A percentile compares a stretch with the other conserved stretches of the same genome.
These are phyloP conservation scores for Reutealis trisperma DNA, from an alignment of 345 rosid genomes.

Conservation along the genomic window DNA sequence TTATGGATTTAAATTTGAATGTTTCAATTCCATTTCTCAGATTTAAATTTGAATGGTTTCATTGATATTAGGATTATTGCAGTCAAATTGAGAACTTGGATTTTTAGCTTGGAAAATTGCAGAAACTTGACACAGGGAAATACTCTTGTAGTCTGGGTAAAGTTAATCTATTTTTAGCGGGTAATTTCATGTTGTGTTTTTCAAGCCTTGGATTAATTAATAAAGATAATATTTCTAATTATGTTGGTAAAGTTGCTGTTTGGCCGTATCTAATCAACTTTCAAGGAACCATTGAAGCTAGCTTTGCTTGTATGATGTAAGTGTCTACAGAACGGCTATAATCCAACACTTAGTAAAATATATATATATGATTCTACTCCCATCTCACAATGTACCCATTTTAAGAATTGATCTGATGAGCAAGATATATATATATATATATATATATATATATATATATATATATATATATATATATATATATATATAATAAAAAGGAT, in stretches of 20 bases:
- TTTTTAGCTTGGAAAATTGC: neutral
- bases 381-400: constrained; percentile 39
- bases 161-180: neutral
- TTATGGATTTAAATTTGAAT: neutral
- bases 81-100: neutral
- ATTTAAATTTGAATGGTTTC: neutral
- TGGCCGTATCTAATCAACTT: neutral
- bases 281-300: too few species aligned
- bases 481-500: too few species aligned
- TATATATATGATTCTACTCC: too few species aligned
- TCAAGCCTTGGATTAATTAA: neutral
- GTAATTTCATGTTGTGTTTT: neutral
- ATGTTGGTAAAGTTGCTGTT: neutral
- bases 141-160: neutral
- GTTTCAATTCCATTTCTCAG: neutral
- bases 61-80: neutral
- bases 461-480: too few species aligned
- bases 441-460: too few species aligned
- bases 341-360: too few species aligned
- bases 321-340: constrained; percentile 48
- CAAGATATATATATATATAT: too few species aligned
- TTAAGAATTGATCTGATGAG: neutral
- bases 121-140: neutral
- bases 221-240: neutral
- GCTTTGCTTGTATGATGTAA: too few species aligned